Evolutionary conservation across 768 basidiomycete species (phyloP).

Genomic region (Leucocoprinus sp.): DNA sequence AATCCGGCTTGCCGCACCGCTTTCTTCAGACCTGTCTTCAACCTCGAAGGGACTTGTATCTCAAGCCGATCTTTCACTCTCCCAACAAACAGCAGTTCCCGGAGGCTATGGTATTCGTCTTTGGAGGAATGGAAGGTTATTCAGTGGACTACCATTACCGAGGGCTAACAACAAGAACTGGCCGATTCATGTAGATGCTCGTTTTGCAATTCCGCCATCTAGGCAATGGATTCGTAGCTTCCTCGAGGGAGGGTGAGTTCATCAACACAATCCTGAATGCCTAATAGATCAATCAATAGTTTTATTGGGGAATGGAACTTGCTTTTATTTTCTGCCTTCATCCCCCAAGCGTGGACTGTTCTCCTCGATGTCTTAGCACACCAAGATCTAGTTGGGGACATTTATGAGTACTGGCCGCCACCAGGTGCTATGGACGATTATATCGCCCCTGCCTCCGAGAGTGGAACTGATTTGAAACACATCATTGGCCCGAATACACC

Average conservation of each 20-base stretch:
- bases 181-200: conserved; percentile 36
- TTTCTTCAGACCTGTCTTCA: not conserved
- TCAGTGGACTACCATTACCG: conserved; percentile 41
- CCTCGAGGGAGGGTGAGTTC: conserved; percentile 29
- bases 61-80: not conserved
- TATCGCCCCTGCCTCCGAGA: not conserved
- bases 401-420: conserved; percentile 36
- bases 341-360: conserved; percentile 36
- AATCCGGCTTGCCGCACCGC: conserved; percentile 6
- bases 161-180: conserved; percentile 23
- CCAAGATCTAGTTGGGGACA: conserved; percentile 16
- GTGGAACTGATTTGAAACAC: conserved; percentile 10
- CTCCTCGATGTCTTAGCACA: conserved; percentile 25
- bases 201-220: conserved; percentile 37
- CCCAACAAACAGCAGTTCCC: not conserved
- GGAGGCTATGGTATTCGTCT: not conserved
- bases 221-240: conserved; percentile 37
- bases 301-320: conserved; percentile 41
- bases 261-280: not conserved
- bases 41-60: not conserved
- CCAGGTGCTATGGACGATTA: conserved; percentile 5
- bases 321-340: conserved; percentile 33
- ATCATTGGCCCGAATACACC: conserved; percentile 17
- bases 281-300: conserved; percentile 18
- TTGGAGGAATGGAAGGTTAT: conserved; percentile 29